These are phyloP conservation scores for Rhinocladiella mackenziei DNA, from an alignment of 2,329 filamentous ascomycete genomes.

Conservation along the genomic window DNA sequence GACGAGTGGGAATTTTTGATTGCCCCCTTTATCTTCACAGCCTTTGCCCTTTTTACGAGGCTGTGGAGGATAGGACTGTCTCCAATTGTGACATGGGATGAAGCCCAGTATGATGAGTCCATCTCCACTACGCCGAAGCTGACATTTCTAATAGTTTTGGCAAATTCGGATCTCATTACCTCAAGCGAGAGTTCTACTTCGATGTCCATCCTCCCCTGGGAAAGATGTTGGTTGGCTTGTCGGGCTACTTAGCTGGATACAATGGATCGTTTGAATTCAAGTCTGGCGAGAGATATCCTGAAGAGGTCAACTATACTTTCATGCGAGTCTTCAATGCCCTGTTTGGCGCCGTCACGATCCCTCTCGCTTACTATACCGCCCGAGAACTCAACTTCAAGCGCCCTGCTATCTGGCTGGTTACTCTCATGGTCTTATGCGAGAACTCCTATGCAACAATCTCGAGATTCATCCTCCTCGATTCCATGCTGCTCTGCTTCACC, in stretches of 20 bases:
- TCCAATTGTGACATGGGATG: conserved; percentile 71
- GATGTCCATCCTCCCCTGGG: conserved; percentile 93
- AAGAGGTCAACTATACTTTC: conserved; percentile 92
- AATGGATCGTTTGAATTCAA: conserved; percentile 99
- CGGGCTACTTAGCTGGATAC: conserved; percentile 93
- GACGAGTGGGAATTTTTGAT: conserved; percentile 60
- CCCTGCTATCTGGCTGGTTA: conserved; percentile 89
- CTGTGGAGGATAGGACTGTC: conserved; percentile 66
- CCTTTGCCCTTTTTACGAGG: conserved; percentile 61
- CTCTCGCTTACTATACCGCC: conserved; percentile 91
- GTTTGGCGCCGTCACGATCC: conserved; percentile 88
- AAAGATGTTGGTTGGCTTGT: conserved; percentile 97
- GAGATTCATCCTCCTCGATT: conserved; percentile 95
- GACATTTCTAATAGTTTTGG: conserved; percentile 39
- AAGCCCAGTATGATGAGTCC: conserved; percentile 61
- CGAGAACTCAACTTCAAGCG: conserved; percentile 82
- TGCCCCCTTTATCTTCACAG: conserved; percentile 61
- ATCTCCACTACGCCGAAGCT: conserved; percentile 1
- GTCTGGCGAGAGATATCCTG: conserved; percentile 91
- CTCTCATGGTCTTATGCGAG: conserved; percentile 95
- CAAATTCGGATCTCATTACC: conserved; percentile 98
- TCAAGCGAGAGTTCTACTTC: conserved; percentile 99
- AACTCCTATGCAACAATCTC: conserved; percentile 99
- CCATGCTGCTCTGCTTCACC: conserved; percentile 98
- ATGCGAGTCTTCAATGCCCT: conserved; percentile 97